Percentiles rank a stretch among this genome's conserved stretches.
phyloP scores from a whole-genome alignment of 2,329 filamentous ascomycete genomes.

The Xylariales sp. region DNA sequence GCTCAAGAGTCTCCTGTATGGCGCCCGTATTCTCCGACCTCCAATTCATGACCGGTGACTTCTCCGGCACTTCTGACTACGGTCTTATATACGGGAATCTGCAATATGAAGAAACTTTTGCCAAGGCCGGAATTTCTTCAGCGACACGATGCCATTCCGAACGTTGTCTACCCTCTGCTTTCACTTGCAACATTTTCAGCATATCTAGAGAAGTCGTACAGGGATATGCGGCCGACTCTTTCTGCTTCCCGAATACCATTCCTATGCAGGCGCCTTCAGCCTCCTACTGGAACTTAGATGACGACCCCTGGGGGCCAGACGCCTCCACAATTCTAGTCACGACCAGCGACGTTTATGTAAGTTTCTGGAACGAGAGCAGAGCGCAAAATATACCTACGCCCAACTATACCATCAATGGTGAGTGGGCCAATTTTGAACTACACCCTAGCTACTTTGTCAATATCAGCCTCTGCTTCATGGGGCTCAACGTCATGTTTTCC shows the following conservation, averaged over 20 bases:
- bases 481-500: slow-evolving; percentile 8
- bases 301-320: slow-evolving; percentile 13
- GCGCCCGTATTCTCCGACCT: no score
- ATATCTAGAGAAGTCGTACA: no score
- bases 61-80: no score
- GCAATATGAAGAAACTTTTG: no score
- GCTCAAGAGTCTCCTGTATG: no score
- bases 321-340: slow-evolving; percentile 5
- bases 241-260: slow-evolving; percentile 4
- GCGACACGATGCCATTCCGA: no score
- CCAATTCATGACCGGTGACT: no score
- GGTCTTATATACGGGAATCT: no score
- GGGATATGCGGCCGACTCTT: no score
- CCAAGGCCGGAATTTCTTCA: no score
- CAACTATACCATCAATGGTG: background rate
- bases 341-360: background rate
- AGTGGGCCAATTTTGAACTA: slow-evolving; percentile 11
- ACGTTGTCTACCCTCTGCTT: no score
- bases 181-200: no score
- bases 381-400: background rate
- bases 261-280: background rate
- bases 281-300: background rate
- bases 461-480: slow-evolving; percentile 10
- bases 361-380: background rate
- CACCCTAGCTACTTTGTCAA: background rate